Evolutionary conservation across 2,329 filamentous ascomycete genomes (phyloP).

Genomic region (Penicillium italicum): DNA sequence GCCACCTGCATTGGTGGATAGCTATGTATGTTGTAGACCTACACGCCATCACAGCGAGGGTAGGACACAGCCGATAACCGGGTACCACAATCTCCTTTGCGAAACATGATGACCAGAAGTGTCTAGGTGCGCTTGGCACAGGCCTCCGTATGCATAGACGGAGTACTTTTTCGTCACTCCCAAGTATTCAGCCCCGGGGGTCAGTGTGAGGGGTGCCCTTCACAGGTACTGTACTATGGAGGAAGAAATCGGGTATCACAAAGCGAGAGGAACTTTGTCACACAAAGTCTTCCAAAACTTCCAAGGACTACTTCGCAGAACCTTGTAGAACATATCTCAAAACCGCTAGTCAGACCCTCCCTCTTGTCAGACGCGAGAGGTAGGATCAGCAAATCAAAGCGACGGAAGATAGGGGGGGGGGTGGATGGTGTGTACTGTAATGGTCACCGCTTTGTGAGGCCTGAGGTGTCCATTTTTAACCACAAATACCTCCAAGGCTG

Average conservation of each 20-base stretch:
- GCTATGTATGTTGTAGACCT: too few species aligned
- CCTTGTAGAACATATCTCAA: not conserved
- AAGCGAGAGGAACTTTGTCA: not conserved
- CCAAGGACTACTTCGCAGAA: not conserved
- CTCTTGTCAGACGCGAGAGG: not conserved
- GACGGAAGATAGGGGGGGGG: not conserved
- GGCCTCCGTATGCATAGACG: not conserved
- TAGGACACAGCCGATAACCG: not conserved
- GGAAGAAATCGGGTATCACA: not conserved
- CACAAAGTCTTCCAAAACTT: not conserved
- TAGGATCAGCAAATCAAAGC: not conserved
- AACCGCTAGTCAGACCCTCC: not conserved
- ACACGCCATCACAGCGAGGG: not conserved
- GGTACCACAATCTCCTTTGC: not conserved
- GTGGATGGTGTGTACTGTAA: not conserved
- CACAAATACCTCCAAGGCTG: not conserved
- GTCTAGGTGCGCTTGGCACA: conserved; percentile 2
- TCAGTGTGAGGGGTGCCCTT: not conserved
- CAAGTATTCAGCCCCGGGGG: not conserved
- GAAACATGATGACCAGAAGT: not conserved
- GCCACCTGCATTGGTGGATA: not conserved
- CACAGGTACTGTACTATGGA: not conserved
- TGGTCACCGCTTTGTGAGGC: conserved; percentile 7
- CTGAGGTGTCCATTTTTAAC: conserved; percentile 6
- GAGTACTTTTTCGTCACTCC: not conserved